Evolutionary conservation across 1,284 basidiomycete genomes (phyloP).

Genomic region (Naganishia cerealis): DNA sequence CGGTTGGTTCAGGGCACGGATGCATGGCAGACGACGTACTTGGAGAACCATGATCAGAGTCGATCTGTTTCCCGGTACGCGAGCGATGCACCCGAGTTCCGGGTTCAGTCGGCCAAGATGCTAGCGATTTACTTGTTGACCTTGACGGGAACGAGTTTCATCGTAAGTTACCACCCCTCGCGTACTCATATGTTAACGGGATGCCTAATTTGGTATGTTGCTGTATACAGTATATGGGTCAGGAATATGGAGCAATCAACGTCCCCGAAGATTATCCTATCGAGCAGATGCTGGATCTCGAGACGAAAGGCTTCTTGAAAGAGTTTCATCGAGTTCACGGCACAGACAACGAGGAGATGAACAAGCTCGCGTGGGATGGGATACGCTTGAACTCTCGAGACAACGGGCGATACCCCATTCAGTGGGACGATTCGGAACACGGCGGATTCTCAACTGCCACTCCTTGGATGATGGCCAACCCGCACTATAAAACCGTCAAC

Average conservation of each 20-base stretch:
- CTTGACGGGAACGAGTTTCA: slow-evolving; percentile 66
- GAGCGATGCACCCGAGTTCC: slow-evolving; percentile 62
- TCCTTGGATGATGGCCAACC: slow-evolving; percentile 34
- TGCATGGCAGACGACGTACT: slow-evolving; percentile 57
- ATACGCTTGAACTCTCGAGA: slow-evolving; percentile 31
- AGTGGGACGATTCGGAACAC: slow-evolving; percentile 27
- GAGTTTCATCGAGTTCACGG: slow-evolving; percentile 56
- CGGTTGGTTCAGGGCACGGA: slow-evolving; percentile 60
- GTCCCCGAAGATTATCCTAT: slow-evolving; percentile 66
- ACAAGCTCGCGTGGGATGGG: slow-evolving; percentile 21
- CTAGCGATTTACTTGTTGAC: slow-evolving; percentile 65
- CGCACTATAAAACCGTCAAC: slow-evolving; percentile 41
- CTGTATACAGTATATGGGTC: slow-evolving; percentile 62
- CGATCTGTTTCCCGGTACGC: slow-evolving; percentile 67
- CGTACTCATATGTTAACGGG: no score
- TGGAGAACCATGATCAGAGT: slow-evolving; percentile 42
- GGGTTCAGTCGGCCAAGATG: slow-evolving; percentile 64
- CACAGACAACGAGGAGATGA: slow-evolving; percentile 18
- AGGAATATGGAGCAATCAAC: slow-evolving; percentile 71
- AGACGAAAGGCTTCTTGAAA: slow-evolving; percentile 56
- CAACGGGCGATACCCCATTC: slow-evolving; percentile 31
- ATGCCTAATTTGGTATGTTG: background rate
- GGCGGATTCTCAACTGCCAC: slow-evolving; percentile 29
- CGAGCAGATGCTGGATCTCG: slow-evolving; percentile 67
- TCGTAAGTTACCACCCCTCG: slow-evolving; percentile 44